phyloP scores from a whole-genome alignment of 331 rosid species.

The Rosa hybrid region DNA sequence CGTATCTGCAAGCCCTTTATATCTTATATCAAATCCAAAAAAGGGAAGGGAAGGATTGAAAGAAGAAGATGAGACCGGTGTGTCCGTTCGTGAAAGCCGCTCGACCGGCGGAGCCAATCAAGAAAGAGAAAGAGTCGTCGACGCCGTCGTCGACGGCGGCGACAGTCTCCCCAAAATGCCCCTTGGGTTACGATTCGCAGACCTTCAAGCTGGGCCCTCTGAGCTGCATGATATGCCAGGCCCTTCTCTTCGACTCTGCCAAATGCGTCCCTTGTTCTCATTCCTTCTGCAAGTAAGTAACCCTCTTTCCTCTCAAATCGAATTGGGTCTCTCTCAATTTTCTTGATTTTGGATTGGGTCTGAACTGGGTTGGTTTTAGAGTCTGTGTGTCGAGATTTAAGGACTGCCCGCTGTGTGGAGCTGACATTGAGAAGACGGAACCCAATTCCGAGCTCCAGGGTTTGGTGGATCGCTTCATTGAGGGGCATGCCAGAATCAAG shows the following conservation, averaged over 20 bases:
- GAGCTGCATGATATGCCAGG: slow-evolving; percentile 90
- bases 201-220: slow-evolving; percentile 92
- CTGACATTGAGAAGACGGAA: slow-evolving; percentile 81
- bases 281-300: slow-evolving; percentile 71
- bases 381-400: slow-evolving; percentile 75
- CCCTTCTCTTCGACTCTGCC: slow-evolving; percentile 78
- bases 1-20: not conserved
- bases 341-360: not conserved
- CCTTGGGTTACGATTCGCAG: slow-evolving; percentile 83
- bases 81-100: slow-evolving; percentile 50
- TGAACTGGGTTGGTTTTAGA: slow-evolving; percentile 31
- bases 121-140: slow-evolving; percentile 18
- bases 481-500: slow-evolving; percentile 96
- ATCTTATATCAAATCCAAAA: not conserved
- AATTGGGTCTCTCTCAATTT: not conserved
- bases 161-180: slow-evolving; percentile 60
- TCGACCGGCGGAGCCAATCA: slow-evolving; percentile 42
- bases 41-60: not conserved
- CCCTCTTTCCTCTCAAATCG: not conserved
- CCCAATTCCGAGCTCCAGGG: slow-evolving; percentile 70
- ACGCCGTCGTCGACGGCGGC: slow-evolving; percentile 8
- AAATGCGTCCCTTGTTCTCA: slow-evolving; percentile 92
- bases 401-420: slow-evolving; percentile 94
- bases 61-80: slow-evolving; percentile 44
- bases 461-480: slow-evolving; percentile 86